Base-by-base conservation (phyloP, 2,329 filamentous ascomycete genomes). In the Ascochyta rabiei region DNA sequence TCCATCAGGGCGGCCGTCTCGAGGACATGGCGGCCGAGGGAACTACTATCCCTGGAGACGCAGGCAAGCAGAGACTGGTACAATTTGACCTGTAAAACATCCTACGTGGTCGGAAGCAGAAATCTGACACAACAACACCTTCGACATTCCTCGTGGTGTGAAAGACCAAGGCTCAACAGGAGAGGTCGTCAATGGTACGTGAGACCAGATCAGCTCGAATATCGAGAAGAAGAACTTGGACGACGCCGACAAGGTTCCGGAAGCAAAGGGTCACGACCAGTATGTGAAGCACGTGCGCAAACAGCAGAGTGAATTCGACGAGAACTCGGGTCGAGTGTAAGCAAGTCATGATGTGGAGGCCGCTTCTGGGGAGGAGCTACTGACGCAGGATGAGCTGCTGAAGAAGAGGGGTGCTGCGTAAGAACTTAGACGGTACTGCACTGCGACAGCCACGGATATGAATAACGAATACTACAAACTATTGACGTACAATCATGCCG, bases 41-140 rank as follows among this genome's bases (percentile, higher is more conserved):
- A 44, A 76, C 72, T 13, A 60, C 56, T 1, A 68, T 81, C 31
- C 81, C 80, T 48, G 73, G 76, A 50, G 79, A 82, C 59, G 79
- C 80, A 35, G 79, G 79, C 49, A 70, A 76, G 23, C 71, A 74
- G 59, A 76, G 76, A 34, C 16, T 60, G 35, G 56, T 57, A 54
- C 26, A 44, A 34, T 30, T 23, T 4, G 16, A 6, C 18, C 19
- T 21, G 12, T 8, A 21, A 39, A 13, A 6, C 6, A 23, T 1
- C 16, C 9, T 23, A 18, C 35, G 23, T 6, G 12, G 16, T 12
- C 18, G 2, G 6, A 15, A 23, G 2, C 5, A 13, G 19, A 21
- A 18, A 6, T 19, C 35, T 23, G 7, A 49, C 23, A 42, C 12
- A 10, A 80, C 54, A 83, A 84, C 55, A 65, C 74, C 7, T 78